phyloP scores from a whole-genome alignment of 345 rosid species.

The Gossypium arboreum region DNA sequence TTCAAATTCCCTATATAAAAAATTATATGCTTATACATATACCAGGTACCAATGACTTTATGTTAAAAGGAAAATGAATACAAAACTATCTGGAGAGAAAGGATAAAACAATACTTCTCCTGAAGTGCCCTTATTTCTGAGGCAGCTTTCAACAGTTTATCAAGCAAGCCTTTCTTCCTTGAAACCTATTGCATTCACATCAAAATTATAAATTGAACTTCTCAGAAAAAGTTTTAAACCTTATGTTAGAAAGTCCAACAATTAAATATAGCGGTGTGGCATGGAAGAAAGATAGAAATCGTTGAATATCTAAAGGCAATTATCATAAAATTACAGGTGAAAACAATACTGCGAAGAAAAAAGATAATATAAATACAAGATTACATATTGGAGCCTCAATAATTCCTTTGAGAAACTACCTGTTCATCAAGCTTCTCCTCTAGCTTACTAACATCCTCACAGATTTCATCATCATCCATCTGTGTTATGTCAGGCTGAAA shows the following conservation, averaged over 20 bases:
- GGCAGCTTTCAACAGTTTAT: slow-evolving; percentile 57
- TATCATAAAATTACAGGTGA: background rate
- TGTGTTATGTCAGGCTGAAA: slow-evolving; percentile 49
- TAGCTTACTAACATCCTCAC: slow-evolving; percentile 49
- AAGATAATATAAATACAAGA: background rate
- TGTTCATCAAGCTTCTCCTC: slow-evolving; percentile 56
- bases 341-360: slow-evolving; percentile 1
- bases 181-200: slow-evolving; percentile 44
- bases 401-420: slow-evolving; percentile 46
- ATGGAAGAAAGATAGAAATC: background rate
- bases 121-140: slow-evolving; percentile 58
- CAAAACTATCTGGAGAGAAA: slow-evolving; percentile 18
- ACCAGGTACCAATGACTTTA: slow-evolving; percentile 14
- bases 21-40: slow-evolving; percentile 11
- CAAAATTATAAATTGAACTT: slow-evolving; percentile 9
- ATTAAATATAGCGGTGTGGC: background rate
- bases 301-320: background rate
- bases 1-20: slow-evolving; percentile 63
- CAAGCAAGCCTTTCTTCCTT: slow-evolving; percentile 63
- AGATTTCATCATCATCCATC: slow-evolving; percentile 60
- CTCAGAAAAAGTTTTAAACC: slow-evolving; percentile 1
- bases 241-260: slow-evolving; percentile 13
- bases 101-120: slow-evolving; percentile 55
- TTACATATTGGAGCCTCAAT: background rate
- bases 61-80: slow-evolving; percentile 9